Percentiles rank a stretch among this genome's conserved stretches.
Conservation (phyloP, 2,329 filamentous ascomycete species). For the Zymoseptoria passerinii region DNA sequence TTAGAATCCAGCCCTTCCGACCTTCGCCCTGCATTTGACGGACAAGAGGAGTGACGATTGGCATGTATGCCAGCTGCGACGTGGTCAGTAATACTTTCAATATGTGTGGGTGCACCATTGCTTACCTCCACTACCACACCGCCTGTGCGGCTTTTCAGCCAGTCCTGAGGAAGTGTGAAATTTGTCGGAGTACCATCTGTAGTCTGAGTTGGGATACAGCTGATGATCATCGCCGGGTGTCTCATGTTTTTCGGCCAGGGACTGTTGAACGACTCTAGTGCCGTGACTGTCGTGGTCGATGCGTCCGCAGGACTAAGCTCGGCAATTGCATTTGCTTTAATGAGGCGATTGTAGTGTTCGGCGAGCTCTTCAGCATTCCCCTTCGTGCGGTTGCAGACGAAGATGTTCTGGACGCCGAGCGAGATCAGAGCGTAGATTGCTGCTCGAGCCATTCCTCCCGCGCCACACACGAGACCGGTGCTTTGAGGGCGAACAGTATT, state of each 20-base stretch:
- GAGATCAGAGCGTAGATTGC: slow-evolving; percentile 72
- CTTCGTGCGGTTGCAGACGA: slow-evolving; percentile 63
- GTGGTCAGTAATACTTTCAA: background rate
- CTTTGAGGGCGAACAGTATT: slow-evolving; percentile 48
- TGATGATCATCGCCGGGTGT: slow-evolving; percentile 65
- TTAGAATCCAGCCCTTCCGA: slow-evolving; percentile 60
- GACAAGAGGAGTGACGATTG: slow-evolving; percentile 62
- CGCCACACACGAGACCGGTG: slow-evolving; percentile 48
- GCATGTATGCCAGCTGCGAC: slow-evolving; percentile 54
- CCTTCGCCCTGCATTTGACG: slow-evolving; percentile 55
- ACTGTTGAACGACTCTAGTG: slow-evolving; percentile 51
- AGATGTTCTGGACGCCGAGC: slow-evolving; percentile 66
- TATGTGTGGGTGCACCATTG: background rate
- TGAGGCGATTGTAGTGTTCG: slow-evolving; percentile 57
- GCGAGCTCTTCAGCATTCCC: slow-evolving; percentile 61
- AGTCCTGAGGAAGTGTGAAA: slow-evolving; percentile 59
- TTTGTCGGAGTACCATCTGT: slow-evolving; percentile 59
- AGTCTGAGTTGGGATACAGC: slow-evolving; percentile 64
- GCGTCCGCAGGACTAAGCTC: slow-evolving; percentile 16
- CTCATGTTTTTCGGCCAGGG: slow-evolving; percentile 57
- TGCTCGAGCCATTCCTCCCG: slow-evolving; percentile 69
- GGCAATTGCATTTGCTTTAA: slow-evolving; percentile 24
- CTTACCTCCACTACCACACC: slow-evolving; percentile 64
- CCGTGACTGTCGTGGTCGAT: slow-evolving; percentile 38
- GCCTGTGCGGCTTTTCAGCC: slow-evolving; percentile 64